A percentile compares a stretch with the other conserved stretches of the same genome.
Evolutionary conservation across 768 basidiomycete species (phyloP).

Genomic region (Trametes gibbosa): DNA sequence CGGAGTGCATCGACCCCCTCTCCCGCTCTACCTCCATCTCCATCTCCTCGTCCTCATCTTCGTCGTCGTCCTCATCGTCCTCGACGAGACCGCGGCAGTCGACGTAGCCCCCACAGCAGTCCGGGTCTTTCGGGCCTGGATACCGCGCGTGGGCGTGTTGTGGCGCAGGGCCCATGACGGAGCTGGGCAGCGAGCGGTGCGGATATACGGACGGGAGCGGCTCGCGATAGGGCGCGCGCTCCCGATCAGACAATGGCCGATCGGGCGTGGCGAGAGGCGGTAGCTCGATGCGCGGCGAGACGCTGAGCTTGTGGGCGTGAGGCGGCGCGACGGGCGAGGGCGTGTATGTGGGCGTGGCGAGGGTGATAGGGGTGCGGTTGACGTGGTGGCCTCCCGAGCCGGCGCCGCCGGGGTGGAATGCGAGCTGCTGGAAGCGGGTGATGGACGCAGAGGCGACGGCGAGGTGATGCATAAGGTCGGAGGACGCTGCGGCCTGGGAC

Average conservation of each 20-base stretch:
- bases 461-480: slow-evolving; percentile 50
- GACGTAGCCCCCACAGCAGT: slow-evolving; percentile 51
- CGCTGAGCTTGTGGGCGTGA: slow-evolving; percentile 22
- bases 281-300: slow-evolving; percentile 23
- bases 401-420: slow-evolving; percentile 32
- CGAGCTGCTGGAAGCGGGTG: slow-evolving; percentile 49
- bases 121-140: slow-evolving; percentile 23
- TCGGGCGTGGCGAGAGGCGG: slow-evolving; percentile 14
- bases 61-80: slow-evolving; percentile 25
- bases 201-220: slow-evolving; percentile 15
- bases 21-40: slow-evolving; percentile 23
- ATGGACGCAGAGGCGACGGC: slow-evolving; percentile 47
- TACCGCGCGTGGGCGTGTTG: background rate
- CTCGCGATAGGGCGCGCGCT: slow-evolving; percentile 15
- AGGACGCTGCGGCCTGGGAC: slow-evolving; percentile 47
- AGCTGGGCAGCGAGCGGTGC: slow-evolving; percentile 7
- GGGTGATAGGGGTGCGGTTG: slow-evolving; percentile 27
- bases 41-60: slow-evolving; percentile 22
- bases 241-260: slow-evolving; percentile 16
- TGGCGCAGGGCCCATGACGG: slow-evolving; percentile 9
- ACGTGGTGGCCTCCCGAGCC: slow-evolving; percentile 17
- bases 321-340: slow-evolving; percentile 21
- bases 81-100: slow-evolving; percentile 45
- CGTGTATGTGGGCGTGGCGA: slow-evolving; percentile 24
- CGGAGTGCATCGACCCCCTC: slow-evolving; percentile 5